Conservation (phyloP, 768 basidiomycete species). For the Phaeotremella skinneri region DNA sequence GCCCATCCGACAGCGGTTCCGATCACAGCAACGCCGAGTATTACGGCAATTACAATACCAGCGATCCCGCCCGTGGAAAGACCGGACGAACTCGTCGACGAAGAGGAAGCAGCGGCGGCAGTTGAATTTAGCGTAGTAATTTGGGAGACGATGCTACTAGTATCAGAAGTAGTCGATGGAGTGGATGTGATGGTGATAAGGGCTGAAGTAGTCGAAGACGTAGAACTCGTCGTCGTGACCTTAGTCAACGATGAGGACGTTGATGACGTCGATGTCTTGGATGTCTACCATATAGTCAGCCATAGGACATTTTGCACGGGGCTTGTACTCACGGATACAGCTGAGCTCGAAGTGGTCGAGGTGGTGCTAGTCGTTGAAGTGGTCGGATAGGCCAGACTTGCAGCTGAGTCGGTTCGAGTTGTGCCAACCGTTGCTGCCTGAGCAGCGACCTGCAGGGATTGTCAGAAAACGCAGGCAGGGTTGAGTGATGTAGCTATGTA, state of each 20-base stretch:
- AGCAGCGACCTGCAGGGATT: constrained; percentile 16
- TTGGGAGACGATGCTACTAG: background rate
- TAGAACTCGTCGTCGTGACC: background rate
- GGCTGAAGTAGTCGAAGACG: constrained; percentile 1
- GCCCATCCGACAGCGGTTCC: constrained; percentile 36
- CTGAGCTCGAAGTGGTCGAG: constrained; percentile 7
- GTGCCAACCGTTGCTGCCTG: constrained; percentile 26
- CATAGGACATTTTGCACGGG: background rate
- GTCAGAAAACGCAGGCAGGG: constrained; percentile 3
- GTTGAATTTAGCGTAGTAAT: constrained; percentile 8
- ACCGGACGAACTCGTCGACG: constrained; percentile 6
- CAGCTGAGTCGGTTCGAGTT: constrained; percentile 3
- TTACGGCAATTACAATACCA: constrained; percentile 33
- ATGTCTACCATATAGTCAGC: background rate
- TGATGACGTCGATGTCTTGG: background rate
- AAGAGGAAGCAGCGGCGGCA: constrained; percentile 9
- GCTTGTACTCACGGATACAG: constrained; percentile 6
- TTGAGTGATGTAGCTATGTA: no score
- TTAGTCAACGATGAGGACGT: constrained; percentile 16
- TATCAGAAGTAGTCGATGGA: background rate
- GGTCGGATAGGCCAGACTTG: constrained; percentile 2
- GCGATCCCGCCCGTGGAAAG: constrained; percentile 40
- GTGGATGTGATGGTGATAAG: background rate
- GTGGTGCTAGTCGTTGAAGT: constrained; percentile 12
- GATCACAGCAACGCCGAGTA: constrained; percentile 34